Evolutionary conservation across 352 stramenopile genomes (phyloP).

Genomic region (Phytophthora cactorum): DNA sequence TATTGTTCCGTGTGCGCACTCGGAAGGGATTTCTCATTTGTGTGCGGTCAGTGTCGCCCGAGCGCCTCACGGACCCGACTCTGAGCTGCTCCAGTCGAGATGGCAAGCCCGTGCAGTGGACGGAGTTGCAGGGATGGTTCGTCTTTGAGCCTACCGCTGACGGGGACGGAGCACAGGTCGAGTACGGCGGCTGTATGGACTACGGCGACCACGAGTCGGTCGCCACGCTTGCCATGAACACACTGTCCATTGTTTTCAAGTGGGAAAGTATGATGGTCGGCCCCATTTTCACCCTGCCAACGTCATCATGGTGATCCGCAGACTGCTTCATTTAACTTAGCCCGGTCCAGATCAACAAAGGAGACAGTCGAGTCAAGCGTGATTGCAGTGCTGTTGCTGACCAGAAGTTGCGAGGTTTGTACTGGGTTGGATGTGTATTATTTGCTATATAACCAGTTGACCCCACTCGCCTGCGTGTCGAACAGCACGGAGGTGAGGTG

Average conservation of each 20-base stretch:
- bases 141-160: conserved; percentile 54
- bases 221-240: conserved; percentile 63
- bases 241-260: conserved; percentile 65
- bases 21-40: conserved; percentile 71
- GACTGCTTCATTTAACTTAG: conserved; percentile 26
- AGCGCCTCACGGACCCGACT: conserved; percentile 31
- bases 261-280: conserved; percentile 72
- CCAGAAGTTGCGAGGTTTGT: conserved; percentile 11
- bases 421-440: conserved; percentile 25
- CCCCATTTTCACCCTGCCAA: conserved; percentile 59
- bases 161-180: conserved; percentile 44
- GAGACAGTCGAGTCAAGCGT: conserved; percentile 8
- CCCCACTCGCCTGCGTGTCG: not conserved
- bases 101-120: conserved; percentile 64
- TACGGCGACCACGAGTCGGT: conserved; percentile 60
- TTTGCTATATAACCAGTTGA: conserved; percentile 33
- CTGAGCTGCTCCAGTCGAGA: conserved; percentile 38
- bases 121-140: conserved; percentile 75
- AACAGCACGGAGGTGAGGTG: conserved; percentile 6
- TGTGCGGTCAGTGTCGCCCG: conserved; percentile 56
- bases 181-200: conserved; percentile 75
- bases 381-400: conserved; percentile 5
- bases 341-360: conserved; percentile 16
- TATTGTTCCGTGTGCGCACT: conserved; percentile 76
- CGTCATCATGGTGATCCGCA: conserved; percentile 29